Conservation (phyloP, 2,329 filamentous ascomycete genomes). For the Pyrenochaeta sp. region DNA sequence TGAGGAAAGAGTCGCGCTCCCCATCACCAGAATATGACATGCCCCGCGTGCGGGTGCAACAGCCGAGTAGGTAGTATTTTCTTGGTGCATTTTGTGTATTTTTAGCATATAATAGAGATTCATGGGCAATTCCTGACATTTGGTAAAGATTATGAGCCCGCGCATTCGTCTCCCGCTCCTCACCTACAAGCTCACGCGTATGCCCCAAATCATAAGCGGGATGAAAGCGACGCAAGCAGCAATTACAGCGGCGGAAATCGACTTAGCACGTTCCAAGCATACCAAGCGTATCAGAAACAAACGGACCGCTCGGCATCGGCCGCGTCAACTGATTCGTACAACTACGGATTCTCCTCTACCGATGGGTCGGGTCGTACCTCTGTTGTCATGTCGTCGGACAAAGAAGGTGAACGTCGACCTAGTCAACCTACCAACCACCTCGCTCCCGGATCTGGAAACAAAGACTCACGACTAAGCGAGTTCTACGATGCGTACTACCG, state of each 20-base stretch:
- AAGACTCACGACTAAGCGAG: constrained; percentile 45
- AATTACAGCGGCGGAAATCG: constrained; percentile 39
- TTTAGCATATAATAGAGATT: constrained; percentile 34
- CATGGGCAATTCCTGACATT: constrained; percentile 34
- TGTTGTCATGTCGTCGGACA: constrained; percentile 13
- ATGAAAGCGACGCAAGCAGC: constrained; percentile 43
- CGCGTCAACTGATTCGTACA: constrained; percentile 19
- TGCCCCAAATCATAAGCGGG: constrained; percentile 35
- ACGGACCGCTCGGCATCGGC: constrained; percentile 20
- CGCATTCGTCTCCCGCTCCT: constrained; percentile 21
- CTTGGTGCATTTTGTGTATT: constrained; percentile 33
- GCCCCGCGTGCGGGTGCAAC: constrained; percentile 26
- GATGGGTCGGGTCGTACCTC: constrained; percentile 30
- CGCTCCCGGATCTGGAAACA: constrained; percentile 19
- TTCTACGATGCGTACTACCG: constrained; percentile 51
- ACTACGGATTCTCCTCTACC: constrained; percentile 24
- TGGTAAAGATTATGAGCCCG: constrained; percentile 27
- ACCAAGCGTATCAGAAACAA: constrained; percentile 23
- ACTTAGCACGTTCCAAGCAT: constrained; percentile 24
- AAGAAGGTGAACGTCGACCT: constrained; percentile 22
- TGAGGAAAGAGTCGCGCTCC: constrained; percentile 30
- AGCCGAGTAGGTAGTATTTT: constrained; percentile 43
- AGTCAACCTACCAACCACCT: constrained; percentile 24
- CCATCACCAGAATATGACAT: constrained; percentile 24
- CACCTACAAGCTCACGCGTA: constrained; percentile 26